Conservation (phyloP, 495 filamentous ascomycete species). For the Hyaloscypha finlandica region DNA sequence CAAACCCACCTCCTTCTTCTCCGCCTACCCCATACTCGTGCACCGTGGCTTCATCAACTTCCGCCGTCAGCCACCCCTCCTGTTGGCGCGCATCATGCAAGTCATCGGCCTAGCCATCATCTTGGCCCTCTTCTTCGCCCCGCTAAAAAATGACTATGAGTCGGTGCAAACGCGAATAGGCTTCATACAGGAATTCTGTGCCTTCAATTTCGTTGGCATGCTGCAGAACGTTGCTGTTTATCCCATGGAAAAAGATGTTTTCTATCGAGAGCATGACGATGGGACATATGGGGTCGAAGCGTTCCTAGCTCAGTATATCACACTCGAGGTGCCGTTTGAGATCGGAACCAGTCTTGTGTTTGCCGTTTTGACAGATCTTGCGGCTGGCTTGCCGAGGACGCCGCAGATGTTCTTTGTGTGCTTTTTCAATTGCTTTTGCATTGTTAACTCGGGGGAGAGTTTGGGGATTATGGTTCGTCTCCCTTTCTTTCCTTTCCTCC, state of each 20-base stretch:
- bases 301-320: constrained; percentile 68
- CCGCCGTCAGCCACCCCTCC: constrained; percentile 60
- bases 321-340: constrained; percentile 70
- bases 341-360: constrained; percentile 64
- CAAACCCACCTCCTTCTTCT: constrained; percentile 58
- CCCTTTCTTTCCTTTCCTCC: not conserved
- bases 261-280: constrained; percentile 71
- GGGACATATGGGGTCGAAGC: constrained; percentile 64
- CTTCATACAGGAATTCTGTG: constrained; percentile 67
- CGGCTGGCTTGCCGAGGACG: constrained; percentile 62
- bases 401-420: constrained; percentile 63
- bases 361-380: constrained; percentile 57
- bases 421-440: constrained; percentile 67
- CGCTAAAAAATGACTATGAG: constrained; percentile 65
- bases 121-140: constrained; percentile 70
- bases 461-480: constrained; percentile 62
- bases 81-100: constrained; percentile 68
- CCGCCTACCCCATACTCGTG: constrained; percentile 64
- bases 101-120: constrained; percentile 66
- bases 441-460: constrained; percentile 72
- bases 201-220: constrained; percentile 78
- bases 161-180: constrained; percentile 71
- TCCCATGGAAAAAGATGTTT: constrained; percentile 66
- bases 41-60: constrained; percentile 67
- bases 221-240: constrained; percentile 76